A percentile compares a stretch with the other conserved stretches of the same genome.
Conservation (phyloP, 306 rosid species). For the Gillenia trifoliata region DNA sequence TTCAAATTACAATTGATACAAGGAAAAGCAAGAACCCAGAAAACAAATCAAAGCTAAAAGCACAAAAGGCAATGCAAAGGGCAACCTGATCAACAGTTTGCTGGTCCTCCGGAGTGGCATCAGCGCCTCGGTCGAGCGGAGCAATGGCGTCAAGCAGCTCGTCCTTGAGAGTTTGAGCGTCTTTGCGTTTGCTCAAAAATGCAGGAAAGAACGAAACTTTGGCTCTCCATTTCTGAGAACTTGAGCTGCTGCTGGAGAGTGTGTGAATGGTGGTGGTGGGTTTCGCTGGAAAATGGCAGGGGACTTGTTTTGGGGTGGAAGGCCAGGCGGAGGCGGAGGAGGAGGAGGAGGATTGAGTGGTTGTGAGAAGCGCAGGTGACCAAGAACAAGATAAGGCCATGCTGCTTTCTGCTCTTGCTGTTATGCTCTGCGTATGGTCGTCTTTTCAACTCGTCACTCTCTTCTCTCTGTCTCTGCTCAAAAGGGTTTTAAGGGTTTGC, state of each 20-base stretch:
- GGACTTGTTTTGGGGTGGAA: slow-evolving; percentile 21
- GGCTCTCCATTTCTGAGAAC: slow-evolving; percentile 55
- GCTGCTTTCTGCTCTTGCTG: background rate
- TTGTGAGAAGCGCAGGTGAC: slow-evolving; percentile 24
- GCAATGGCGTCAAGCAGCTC: slow-evolving; percentile 75
- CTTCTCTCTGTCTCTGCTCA: background rate
- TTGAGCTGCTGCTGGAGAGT: slow-evolving; percentile 6
- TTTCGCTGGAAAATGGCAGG: slow-evolving; percentile 30
- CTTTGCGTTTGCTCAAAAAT: slow-evolving; percentile 55
- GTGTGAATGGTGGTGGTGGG: slow-evolving; percentile 17
- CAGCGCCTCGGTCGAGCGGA: slow-evolving; percentile 83
- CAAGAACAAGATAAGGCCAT: slow-evolving; percentile 65
- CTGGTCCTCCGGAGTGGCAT: slow-evolving; percentile 72
- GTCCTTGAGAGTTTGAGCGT: slow-evolving; percentile 51
- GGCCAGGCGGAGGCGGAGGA: background rate
- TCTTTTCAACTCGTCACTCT: no score
- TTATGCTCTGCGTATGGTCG: no score
- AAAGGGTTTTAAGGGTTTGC: slow-evolving; percentile 1
- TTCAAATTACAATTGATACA: background rate
- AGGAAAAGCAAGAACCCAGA: background rate
- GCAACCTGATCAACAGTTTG: slow-evolving; percentile 58
- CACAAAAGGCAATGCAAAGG: background rate
- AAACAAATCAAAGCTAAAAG: background rate
- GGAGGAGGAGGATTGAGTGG: slow-evolving; percentile 16
- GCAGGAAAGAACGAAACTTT: slow-evolving; percentile 68